Conservation (phyloP, 2,329 filamentous ascomycete species). For the Pyrenophora teres region DNA sequence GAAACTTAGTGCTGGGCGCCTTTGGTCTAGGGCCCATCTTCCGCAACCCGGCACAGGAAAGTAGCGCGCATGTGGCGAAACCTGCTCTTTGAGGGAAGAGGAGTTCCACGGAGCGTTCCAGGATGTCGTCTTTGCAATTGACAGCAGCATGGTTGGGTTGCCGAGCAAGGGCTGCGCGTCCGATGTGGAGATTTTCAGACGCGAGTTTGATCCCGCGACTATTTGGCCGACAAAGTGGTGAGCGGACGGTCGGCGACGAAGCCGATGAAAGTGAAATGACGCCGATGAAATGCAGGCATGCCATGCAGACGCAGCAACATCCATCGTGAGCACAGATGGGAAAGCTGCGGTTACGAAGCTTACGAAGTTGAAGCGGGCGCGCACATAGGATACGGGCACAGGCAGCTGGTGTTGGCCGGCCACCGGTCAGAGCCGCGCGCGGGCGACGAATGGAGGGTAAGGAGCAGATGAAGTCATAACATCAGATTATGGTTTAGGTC, state of each 20-base stretch:
- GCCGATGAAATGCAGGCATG: not conserved
- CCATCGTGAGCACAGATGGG: not conserved
- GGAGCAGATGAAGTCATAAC: constrained; percentile 21
- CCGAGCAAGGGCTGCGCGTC: constrained; percentile 39
- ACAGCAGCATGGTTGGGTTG: constrained; percentile 41
- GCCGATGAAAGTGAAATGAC: not conserved
- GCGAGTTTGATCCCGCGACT: constrained; percentile 46
- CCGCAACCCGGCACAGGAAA: constrained; percentile 51
- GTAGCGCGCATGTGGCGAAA: constrained; percentile 53
- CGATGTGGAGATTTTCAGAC: constrained; percentile 49
- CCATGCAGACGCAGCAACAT: not conserved
- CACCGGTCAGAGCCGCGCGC: constrained; percentile 6
- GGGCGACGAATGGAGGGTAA: constrained; percentile 17
- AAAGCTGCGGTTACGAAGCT: not conserved
- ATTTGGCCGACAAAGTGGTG: constrained; percentile 45
- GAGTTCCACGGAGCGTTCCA: constrained; percentile 53
- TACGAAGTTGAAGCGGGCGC: constrained; percentile 9
- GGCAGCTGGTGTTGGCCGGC: constrained; percentile 3
- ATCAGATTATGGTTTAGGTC: not conserved
- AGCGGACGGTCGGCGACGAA: constrained; percentile 1
- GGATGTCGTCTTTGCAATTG: constrained; percentile 53
- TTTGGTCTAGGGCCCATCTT: constrained; percentile 54
- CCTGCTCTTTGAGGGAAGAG: constrained; percentile 49
- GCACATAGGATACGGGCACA: not conserved
- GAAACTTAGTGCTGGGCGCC: constrained; percentile 50